phyloP scores from a whole-genome alignment of 495 filamentous ascomycete genomes.

The Trichoderma erinaceum region DNA sequence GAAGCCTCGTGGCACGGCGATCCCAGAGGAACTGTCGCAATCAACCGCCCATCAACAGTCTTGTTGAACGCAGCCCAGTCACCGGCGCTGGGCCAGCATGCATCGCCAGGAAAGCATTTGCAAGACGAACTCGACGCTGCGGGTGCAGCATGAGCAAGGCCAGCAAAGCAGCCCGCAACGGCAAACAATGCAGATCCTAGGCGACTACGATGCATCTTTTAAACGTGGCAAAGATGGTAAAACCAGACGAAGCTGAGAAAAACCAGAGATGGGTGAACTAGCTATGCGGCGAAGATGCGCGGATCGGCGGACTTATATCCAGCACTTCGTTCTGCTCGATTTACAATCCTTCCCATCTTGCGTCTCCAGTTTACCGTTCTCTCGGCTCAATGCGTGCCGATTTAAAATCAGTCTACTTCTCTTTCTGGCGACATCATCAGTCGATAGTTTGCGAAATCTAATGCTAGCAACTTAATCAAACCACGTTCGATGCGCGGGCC shows the following conservation, averaged over 20 bases:
- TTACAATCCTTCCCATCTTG: background rate
- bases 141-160: background rate
- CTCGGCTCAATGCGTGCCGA: background rate
- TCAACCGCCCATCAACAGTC: constrained; percentile 35
- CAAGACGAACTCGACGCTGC: constrained; percentile 19
- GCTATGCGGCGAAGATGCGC: background rate
- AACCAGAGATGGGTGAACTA: background rate
- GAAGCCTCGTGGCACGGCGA: constrained; percentile 37
- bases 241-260: background rate
- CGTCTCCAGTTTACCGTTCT: background rate
- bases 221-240: background rate
- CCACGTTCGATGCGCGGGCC: background rate
- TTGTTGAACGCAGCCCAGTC: constrained; percentile 34
- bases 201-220: background rate
- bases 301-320: background rate
- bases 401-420: background rate
- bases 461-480: background rate
- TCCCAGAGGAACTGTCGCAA: constrained; percentile 33
- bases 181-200: background rate
- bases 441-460: background rate
- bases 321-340: background rate
- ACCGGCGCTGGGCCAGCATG: constrained; percentile 35
- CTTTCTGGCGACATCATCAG: constrained; percentile 1
- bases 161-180: background rate
- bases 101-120: constrained; percentile 38